Conservation (phyloP, 2,329 filamentous ascomycete species). For the Ophiostoma montium region DNA sequence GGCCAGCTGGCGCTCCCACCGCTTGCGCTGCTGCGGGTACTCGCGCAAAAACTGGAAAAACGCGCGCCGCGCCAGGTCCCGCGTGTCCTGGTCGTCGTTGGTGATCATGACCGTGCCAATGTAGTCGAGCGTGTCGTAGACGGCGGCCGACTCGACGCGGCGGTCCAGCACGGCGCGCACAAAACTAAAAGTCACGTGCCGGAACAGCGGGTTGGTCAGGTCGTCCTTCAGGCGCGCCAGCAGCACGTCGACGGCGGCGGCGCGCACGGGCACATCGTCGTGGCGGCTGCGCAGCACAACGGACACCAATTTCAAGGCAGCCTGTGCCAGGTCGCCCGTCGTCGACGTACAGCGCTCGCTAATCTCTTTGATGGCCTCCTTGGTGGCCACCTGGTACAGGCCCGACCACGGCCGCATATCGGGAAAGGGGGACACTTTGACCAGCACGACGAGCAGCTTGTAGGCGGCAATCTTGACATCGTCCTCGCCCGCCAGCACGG, state of each 20-base stretch:
- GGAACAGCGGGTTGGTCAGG: constrained; percentile 80
- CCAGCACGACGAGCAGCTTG: constrained; percentile 69
- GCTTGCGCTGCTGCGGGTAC: constrained; percentile 80
- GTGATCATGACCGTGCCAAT: constrained; percentile 89
- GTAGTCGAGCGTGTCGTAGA: constrained; percentile 86
- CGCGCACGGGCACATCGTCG: constrained; percentile 61
- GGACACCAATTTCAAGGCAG: constrained; percentile 75
- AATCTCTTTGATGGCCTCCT: constrained; percentile 72
- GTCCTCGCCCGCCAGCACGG: constrained; percentile 70
- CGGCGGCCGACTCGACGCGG: constrained; percentile 68
- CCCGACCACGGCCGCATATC: constrained; percentile 39
- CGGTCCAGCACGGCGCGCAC: constrained; percentile 74
- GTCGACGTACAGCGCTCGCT: constrained; percentile 67
- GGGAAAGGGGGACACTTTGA: constrained; percentile 69
- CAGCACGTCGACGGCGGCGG: constrained; percentile 69
- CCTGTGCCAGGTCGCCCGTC: constrained; percentile 71
- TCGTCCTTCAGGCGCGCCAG: constrained; percentile 74
- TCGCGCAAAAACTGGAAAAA: constrained; percentile 92
- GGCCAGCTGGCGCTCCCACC: constrained; percentile 76
- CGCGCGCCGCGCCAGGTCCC: constrained; percentile 74
- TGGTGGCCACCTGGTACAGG: constrained; percentile 62
- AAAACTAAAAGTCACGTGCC: constrained; percentile 91
- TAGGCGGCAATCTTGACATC: constrained; percentile 85
- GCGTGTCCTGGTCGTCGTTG: constrained; percentile 78
- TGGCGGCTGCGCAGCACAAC: constrained; percentile 71